Evolutionary conservation across 192 early-diverging fungal genomes (phyloP), one percentile per base, ranked within the genome.

Genomic region (Chytriomyces sp.): DNA sequence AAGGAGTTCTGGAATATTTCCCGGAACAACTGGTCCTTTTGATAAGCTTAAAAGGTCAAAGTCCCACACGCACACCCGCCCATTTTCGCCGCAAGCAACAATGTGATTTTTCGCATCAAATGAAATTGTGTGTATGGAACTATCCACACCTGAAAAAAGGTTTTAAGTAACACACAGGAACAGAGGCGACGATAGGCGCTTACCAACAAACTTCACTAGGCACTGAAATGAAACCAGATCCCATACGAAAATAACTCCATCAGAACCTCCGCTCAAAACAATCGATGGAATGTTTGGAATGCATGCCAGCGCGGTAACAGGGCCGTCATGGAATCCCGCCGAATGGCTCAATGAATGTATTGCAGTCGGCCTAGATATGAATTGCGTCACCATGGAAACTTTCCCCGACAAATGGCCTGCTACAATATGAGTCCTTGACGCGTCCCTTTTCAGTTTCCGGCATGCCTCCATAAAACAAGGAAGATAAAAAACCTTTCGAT

Each of bases 321-420:
- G 82, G 0, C 88, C 89, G 16, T 72, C 62, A 68, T 92, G 90
- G 60, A 88, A 87, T 2, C 83, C 85, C 0, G 79, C 61, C 75
- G 91, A 90, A 26, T 79, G 79, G 26, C 84, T 85, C 20, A 90
- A 78, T 3, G 69, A 66, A 46, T 82, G 79, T 6, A 79, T 81
- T 26, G 76, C 63, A 16, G 77, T 69, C 7, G 76, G 75, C 20
- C 80, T 83, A 28, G 77, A 63, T 13, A 72, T 62, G 8, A 84
- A 84, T 62, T 87, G 74, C 7, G 79, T 87, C 0, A 86, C 85
- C 44, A 90, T 35, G 1, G 84, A 76, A 6, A 92, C 79, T n/a
- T 81, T 77, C 3, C 91, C 91, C 3, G 85, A 73, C 45, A 78
- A 70, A 23, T 82, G 82, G 8, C 91, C 91, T 83, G 88, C 88